Percentiles rank a stretch among this genome's conserved stretches.
phyloP scores from a whole-genome alignment of 208 protist species.

The Trypanosoma congolense region DNA sequence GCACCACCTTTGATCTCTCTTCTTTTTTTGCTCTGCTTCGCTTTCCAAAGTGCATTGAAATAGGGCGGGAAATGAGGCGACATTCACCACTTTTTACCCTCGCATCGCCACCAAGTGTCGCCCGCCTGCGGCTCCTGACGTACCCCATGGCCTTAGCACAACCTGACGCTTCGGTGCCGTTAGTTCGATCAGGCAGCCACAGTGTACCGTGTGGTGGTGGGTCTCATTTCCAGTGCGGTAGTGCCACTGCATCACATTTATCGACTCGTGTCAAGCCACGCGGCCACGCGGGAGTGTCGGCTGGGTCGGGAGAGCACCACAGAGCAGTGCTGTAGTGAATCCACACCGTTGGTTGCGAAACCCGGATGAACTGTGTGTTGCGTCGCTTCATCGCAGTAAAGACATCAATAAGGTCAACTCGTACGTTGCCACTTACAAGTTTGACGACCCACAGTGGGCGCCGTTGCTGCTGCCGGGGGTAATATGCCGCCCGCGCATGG shows the following conservation, averaged over 20 bases:
- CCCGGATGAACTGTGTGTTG: conserved; percentile 80
- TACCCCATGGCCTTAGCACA: conserved; percentile 73
- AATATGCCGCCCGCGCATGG: conserved; percentile 20
- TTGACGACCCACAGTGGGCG: conserved; percentile 78
- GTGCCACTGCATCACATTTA: no score
- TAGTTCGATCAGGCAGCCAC: conserved; percentile 22
- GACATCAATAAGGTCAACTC: conserved; percentile 76
- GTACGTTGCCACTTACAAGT: conserved; percentile 87
- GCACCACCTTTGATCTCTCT: conserved; percentile 2
- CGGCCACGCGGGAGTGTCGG: no score
- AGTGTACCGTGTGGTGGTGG: no score
- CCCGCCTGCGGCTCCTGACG: conserved; percentile 47
- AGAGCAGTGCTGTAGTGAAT: conserved; percentile 2
- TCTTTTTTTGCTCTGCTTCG: conserved; percentile 12
- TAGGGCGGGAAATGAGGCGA: conserved; percentile 9
- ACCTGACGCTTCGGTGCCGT: conserved; percentile 45
- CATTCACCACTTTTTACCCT: conserved; percentile 5
- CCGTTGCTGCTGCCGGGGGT: conserved; percentile 75
- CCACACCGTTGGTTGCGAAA: conserved; percentile 77
- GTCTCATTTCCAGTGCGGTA: no score
- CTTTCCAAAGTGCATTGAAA: conserved; percentile 9
- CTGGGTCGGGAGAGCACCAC: no score
- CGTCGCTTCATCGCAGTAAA: conserved; percentile 59
- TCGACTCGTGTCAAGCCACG: no score
- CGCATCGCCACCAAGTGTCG: conserved; percentile 10